phyloP scores from a whole-genome alignment of 371 early-diverging fungal genomes.

The Mucor saturninus region DNA sequence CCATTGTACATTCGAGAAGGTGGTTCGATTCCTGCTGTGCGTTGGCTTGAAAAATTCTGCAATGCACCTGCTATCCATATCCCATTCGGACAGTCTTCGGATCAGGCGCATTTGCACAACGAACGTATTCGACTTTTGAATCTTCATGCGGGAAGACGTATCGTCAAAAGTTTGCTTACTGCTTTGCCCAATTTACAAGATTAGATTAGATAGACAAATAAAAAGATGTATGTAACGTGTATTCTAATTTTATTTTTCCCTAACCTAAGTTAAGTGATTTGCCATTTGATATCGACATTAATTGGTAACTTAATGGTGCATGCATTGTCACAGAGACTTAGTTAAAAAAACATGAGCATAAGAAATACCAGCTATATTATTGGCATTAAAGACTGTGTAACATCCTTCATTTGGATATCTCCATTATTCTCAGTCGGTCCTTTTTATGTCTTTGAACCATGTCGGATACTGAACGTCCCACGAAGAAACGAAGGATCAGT shows the following conservation, averaged over 20 bases:
- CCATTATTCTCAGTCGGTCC: no score
- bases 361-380: no score
- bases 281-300: no score
- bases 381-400: no score
- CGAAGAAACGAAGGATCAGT: background rate
- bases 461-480: background rate
- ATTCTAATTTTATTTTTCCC: no score
- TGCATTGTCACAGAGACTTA: no score
- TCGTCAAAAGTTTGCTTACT: constrained; percentile 50
- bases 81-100: constrained; percentile 84
- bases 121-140: constrained; percentile 81
- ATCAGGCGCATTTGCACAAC: constrained; percentile 83
- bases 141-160: constrained; percentile 69
- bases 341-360: no score
- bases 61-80: constrained; percentile 75
- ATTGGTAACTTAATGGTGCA: no score
- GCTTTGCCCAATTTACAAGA: constrained; percentile 9
- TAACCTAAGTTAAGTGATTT: no score
- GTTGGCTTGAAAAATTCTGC: constrained; percentile 78
- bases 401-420: no score
- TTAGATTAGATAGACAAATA: background rate
- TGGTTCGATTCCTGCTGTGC: constrained; percentile 83
- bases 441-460: no score
- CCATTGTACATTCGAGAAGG: constrained; percentile 79
- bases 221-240: background rate